Conservation (phyloP, 169 alveolate species). For the Plasmodium gallinaceum region DNA sequence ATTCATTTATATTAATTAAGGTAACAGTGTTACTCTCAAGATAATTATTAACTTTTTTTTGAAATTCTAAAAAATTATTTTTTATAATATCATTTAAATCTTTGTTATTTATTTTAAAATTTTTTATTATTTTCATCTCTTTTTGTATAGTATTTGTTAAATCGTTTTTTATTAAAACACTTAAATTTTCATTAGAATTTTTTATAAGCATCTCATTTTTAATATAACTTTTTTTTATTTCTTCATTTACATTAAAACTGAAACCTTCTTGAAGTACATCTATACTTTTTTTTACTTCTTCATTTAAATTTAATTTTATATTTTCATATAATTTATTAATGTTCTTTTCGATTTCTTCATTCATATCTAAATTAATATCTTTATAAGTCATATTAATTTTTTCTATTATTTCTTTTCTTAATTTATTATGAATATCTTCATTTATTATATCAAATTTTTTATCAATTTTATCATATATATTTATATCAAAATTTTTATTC, state of each 20-base stretch:
- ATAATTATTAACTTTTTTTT: conserved; percentile 3
- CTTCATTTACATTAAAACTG: neutral
- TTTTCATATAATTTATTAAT: neutral
- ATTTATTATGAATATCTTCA: neutral
- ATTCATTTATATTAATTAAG: conserved; percentile 18
- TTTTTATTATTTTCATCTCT: conserved; percentile 19
- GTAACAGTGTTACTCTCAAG: conserved; percentile 13
- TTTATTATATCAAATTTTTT: neutral
- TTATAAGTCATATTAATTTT: neutral
- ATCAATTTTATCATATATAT: conserved; percentile 9
- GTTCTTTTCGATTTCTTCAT: neutral
- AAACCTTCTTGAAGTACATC: neutral
- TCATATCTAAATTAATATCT: neutral
- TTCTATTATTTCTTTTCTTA: neutral
- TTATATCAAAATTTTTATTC: neutral
- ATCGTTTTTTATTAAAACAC: conserved; percentile 9
- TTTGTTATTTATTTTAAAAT: neutral
- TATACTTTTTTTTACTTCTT: conserved; percentile 5
- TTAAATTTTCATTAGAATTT: neutral
- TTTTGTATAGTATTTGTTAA: neutral
- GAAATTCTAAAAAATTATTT: neutral
- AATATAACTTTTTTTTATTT: neutral
- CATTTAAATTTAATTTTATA: neutral
- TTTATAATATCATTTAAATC: conserved; percentile 3
- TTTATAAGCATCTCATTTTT: neutral